These are phyloP conservation scores for Chloropicon primus DNA, from an alignment of 139 green algal species.

Conservation along the genomic window DNA sequence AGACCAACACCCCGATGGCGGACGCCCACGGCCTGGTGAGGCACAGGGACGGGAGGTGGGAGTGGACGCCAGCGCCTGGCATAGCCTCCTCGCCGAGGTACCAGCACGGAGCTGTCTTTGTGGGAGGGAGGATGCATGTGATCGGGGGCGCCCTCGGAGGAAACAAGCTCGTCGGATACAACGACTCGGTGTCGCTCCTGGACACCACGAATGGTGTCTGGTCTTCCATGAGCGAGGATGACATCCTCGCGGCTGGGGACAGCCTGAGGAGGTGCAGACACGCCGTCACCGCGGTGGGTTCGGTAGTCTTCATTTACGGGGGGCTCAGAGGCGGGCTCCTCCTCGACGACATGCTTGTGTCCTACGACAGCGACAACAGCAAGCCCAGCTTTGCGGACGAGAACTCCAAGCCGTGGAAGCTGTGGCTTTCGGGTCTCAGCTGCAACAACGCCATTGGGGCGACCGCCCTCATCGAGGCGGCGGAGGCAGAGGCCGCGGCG, in stretches of 20 bases:
- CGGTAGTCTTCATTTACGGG: constrained; percentile 90
- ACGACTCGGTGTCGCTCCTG: constrained; percentile 59
- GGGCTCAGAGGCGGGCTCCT: constrained; percentile 67
- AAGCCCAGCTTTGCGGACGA: neutral
- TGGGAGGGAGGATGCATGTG: constrained; percentile 82
- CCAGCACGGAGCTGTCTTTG: constrained; percentile 93
- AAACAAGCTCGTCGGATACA: constrained; percentile 85
- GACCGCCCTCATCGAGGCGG: constrained; percentile 48
- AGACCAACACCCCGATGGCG: constrained; percentile 49
- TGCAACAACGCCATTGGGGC: constrained; percentile 23
- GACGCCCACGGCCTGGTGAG: constrained; percentile 90
- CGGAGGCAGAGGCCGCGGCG: constrained; percentile 72
- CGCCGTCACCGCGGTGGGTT: constrained; percentile 68
- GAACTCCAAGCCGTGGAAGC: neutral
- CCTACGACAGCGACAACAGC: constrained; percentile 13
- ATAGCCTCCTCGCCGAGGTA: constrained; percentile 80
- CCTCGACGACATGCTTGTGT: constrained; percentile 69
- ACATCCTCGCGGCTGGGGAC: neutral
- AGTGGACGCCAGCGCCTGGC: constrained; percentile 92
- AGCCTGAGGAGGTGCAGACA: constrained; percentile 49
- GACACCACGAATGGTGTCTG: constrained; percentile 64
- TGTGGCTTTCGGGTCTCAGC: neutral
- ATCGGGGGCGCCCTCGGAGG: constrained; percentile 88
- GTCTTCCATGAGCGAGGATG: constrained; percentile 15
- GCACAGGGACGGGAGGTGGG: constrained; percentile 95